phyloP scores from a whole-genome alignment of 2,329 filamentous ascomycete genomes.

The Ceratocystis harringtonii region DNA sequence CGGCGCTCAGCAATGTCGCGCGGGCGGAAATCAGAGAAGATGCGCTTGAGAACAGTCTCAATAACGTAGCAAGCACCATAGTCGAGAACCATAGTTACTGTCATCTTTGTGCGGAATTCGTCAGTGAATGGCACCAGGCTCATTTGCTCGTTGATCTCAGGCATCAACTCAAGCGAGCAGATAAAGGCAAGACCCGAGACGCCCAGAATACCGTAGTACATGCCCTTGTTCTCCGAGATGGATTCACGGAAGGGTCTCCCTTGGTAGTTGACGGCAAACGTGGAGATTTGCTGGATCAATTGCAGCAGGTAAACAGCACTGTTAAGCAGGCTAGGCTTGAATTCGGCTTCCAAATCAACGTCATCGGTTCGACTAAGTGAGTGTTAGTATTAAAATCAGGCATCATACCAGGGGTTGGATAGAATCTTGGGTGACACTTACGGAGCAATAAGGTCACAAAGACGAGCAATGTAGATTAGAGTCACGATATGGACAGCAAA shows the following conservation, averaged over 20 bases:
- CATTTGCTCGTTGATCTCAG: conserved; percentile 87
- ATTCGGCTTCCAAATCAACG: conserved; percentile 88
- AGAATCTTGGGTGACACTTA: conserved; percentile 33
- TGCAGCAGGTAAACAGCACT: conserved; percentile 93
- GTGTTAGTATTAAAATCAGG: conserved; percentile 20
- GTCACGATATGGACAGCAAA: conserved; percentile 93
- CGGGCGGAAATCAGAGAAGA: conserved; percentile 82
- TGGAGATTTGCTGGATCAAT: conserved; percentile 96
- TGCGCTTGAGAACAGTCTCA: conserved; percentile 67
- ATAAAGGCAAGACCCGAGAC: conserved; percentile 84
- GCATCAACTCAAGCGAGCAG: conserved; percentile 87
- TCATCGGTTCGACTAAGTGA: conserved; percentile 35
- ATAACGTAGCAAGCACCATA: conserved; percentile 77
- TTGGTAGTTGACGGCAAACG: conserved; percentile 98
- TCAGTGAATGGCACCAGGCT: conserved; percentile 77
- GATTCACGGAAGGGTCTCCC: conserved; percentile 94
- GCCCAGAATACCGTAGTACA: conserved; percentile 92
- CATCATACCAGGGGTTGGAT: too few relatives aligned
- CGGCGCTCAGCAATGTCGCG: conserved; percentile 84
- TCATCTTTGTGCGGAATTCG: conserved; percentile 83
- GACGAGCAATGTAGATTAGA: conserved; percentile 82
- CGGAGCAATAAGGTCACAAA: conserved; percentile 75
- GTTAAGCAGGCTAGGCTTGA: conserved; percentile 84
- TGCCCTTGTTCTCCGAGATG: conserved; percentile 87
- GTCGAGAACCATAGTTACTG: conserved; percentile 70